Evolutionary conservation across 306 rosid genomes (phyloP), one percentile per base, ranked within the genome.

Genomic region (Abrus precatorius): DNA sequence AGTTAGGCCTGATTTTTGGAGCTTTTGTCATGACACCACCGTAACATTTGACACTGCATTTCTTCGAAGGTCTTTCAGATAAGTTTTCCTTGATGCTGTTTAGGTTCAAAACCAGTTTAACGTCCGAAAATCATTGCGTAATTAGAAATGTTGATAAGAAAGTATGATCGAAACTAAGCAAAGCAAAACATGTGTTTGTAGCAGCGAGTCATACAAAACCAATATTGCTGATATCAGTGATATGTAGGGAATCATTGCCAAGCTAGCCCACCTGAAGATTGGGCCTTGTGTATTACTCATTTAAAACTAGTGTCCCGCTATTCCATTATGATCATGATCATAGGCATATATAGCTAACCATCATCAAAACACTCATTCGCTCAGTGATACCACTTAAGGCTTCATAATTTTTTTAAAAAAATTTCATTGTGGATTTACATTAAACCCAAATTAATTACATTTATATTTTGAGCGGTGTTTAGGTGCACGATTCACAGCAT

Each of bases 231-330:
- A 63, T 38, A 63, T 63, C 55, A 63, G 70, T 38, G 13, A 38
- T 62, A 5, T 49, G 49, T 48, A 2, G 5, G 27, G 48, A 8
- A 9, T 69, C 52, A 14, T 32, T 41, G 33, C 12, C 20, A 56
- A 68, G 60, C 75, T 11, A 66, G 48, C 60, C 83, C 70, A 79
- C 53, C 41, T 9, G 75, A 12, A 34, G 14, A 14, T 55, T 44
- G 76, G 49, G 61, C 62, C 70, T 54, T 7, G 3, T 67, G 41
- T 54, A 7, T 5, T 44, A 33, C 34, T 43, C 41, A 12, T 29
- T 36, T 9, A 29, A 36, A 66, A 38, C 14, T 10, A 72, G 20
- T 9, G 43, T 69, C 3, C 45, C 75, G 29, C 60, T 33, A 4
- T 70, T 72, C 36, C 50, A 54, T 53, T 38, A 41, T 20, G 9